Evolutionary conservation across 306 rosid genomes (phyloP).

Genomic region (Inga laurina): DNA sequence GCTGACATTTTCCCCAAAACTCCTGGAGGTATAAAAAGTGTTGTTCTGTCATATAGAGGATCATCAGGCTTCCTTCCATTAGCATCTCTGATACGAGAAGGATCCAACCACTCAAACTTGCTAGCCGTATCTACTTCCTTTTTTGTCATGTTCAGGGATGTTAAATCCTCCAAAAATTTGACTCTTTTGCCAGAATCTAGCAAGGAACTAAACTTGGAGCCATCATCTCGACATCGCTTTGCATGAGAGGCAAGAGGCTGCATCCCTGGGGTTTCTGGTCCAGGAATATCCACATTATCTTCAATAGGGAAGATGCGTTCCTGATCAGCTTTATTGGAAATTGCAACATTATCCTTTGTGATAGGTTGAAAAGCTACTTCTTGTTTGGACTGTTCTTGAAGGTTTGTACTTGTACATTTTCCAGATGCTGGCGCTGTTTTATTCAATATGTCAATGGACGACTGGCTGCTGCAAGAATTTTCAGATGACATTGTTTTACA

Average conservation of each 20-base stretch:
- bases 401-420: slow-evolving; percentile 20
- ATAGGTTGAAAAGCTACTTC: slow-evolving; percentile 37
- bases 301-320: slow-evolving; percentile 32
- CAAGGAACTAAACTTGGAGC: slow-evolving; percentile 43
- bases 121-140: slow-evolving; percentile 55
- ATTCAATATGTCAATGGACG: slow-evolving; percentile 36
- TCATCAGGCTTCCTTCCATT: slow-evolving; percentile 64
- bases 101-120: slow-evolving; percentile 95
- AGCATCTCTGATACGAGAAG: slow-evolving; percentile 78
- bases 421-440: slow-evolving; percentile 28
- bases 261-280: slow-evolving; percentile 88
- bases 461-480: slow-evolving; percentile 48
- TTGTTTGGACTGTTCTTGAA: slow-evolving; percentile 36
- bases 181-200: slow-evolving; percentile 62
- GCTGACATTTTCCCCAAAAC: slow-evolving; percentile 82
- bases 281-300: slow-evolving; percentile 43
- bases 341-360: slow-evolving; percentile 26
- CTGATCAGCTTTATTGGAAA: slow-evolving; percentile 33
- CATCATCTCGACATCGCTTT: slow-evolving; percentile 66
- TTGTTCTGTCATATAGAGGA: slow-evolving; percentile 68
- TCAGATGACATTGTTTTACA: background rate
- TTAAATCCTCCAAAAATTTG: slow-evolving; percentile 59
- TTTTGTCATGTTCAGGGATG: slow-evolving; percentile 37
- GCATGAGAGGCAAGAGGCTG: slow-evolving; percentile 52
- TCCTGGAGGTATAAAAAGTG: slow-evolving; percentile 83